A percentile compares a stretch with the other conserved stretches of the same genome.
Conservation (phyloP, 805 yeast species). For the Danielozyma ontarioensis region DNA sequence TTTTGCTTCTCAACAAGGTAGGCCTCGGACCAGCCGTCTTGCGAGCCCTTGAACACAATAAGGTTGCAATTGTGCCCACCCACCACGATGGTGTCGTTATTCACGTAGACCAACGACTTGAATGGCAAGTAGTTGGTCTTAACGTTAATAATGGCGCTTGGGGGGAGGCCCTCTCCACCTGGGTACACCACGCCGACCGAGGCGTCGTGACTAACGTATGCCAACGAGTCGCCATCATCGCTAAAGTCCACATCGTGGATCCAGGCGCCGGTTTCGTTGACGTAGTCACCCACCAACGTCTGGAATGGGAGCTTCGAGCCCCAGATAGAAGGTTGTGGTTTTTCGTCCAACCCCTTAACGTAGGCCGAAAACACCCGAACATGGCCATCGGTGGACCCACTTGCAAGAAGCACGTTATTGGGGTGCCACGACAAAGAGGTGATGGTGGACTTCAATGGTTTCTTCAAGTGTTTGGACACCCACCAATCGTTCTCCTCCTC, state of each 20-base stretch:
- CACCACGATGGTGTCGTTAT: conserved; percentile 64
- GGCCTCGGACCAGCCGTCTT: conserved; percentile 57
- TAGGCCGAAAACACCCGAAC: conserved; percentile 85
- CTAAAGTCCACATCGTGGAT: conserved; percentile 86
- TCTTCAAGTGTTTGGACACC: conserved; percentile 96
- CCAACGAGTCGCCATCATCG: conserved; percentile 72
- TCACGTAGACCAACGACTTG: conserved; percentile 64
- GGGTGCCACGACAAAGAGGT: conserved; percentile 89
- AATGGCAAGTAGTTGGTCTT: conserved; percentile 75
- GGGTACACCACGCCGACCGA: conserved; percentile 79
- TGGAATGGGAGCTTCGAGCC: conserved; percentile 94
- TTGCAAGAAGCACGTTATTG: conserved; percentile 79
- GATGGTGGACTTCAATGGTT: conserved; percentile 86
- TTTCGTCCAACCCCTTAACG: conserved; percentile 81
- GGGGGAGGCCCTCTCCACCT: conserved; percentile 58
- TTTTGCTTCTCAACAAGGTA: conserved; percentile 49
- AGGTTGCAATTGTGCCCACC: conserved; percentile 95
- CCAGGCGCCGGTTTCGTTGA: conserved; percentile 75
- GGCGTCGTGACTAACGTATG: conserved; percentile 83
- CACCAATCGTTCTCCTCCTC: conserved; percentile 98
- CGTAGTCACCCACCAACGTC: conserved; percentile 78
- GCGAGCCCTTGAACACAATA: conserved; percentile 71
- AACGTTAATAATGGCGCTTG: conserved; percentile 52
- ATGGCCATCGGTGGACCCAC: conserved; percentile 93
- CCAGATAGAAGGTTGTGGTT: conserved; percentile 82